Conservation (phyloP, 225 moss, liverwort and hornwort genomes). For the Thuidium tamariscinum region DNA sequence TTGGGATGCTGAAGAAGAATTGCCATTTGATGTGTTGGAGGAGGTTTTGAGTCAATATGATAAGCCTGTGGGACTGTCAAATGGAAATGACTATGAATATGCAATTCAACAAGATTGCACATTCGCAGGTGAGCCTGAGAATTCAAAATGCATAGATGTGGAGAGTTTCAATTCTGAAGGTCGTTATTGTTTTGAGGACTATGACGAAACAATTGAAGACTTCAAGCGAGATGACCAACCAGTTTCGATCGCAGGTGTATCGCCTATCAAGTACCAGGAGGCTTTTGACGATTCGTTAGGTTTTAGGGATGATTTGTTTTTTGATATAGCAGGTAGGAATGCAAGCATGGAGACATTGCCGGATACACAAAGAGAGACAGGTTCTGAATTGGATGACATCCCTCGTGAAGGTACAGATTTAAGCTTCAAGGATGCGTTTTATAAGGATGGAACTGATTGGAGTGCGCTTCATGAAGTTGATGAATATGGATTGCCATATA, state of each 20-base stretch:
- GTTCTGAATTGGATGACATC: neutral
- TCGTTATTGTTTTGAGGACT: neutral
- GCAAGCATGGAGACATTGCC: neutral
- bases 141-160: neutral
- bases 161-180: neutral
- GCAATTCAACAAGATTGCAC: neutral
- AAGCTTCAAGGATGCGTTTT: constrained; percentile 73
- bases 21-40: constrained; percentile 24
- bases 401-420: constrained; percentile 1
- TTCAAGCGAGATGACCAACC: neutral
- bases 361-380: neutral
- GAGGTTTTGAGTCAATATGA: constrained; percentile 38
- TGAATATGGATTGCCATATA: constrained; percentile 67
- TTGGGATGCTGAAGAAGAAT: constrained; percentile 9
- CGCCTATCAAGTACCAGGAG: neutral
- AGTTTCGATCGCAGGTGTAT: neutral
- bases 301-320: constrained; percentile 8
- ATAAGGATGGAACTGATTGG: constrained; percentile 66
- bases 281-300: neutral
- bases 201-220: neutral
- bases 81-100: neutral
- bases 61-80: neutral
- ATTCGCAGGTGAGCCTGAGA: neutral
- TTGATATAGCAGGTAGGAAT: neutral
- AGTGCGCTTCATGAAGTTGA: constrained; percentile 66